These are phyloP conservation scores for Trametes sanguinea DNA, from an alignment of 768 basidiomycete genomes.

Conservation along the genomic window DNA sequence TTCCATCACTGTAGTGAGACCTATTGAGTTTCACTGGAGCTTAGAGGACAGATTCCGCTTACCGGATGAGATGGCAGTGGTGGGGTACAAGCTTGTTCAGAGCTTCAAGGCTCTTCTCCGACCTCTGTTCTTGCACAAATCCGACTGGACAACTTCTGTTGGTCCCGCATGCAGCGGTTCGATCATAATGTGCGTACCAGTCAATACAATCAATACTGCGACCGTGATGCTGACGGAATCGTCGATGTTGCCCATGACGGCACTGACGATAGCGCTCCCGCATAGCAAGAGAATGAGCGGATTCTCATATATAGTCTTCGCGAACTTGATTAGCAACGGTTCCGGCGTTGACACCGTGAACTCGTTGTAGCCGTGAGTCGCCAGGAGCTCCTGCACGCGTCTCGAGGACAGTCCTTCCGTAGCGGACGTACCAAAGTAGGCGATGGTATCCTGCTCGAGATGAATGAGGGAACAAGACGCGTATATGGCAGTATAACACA, in stretches of 20 bases:
- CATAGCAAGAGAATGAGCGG: conserved; percentile 89
- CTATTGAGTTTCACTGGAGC: neutral
- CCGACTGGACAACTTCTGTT: conserved; percentile 56
- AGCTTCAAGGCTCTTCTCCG: conserved; percentile 92
- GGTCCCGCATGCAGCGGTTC: neutral
- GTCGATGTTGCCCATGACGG: conserved; percentile 92
- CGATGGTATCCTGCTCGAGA: conserved; percentile 64
- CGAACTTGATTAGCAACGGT: conserved; percentile 82
- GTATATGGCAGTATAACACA: conserved; percentile 36
- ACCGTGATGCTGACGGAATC: conserved; percentile 93
- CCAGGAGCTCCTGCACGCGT: conserved; percentile 63
- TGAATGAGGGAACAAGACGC: neutral
- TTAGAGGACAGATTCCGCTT: conserved; percentile 10
- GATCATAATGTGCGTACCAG: conserved; percentile 54
- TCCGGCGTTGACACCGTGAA: conserved; percentile 86
- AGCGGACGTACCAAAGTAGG: conserved; percentile 66
- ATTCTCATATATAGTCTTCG: conserved; percentile 93
- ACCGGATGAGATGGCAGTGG: conserved; percentile 88
- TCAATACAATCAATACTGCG: conserved; percentile 90
- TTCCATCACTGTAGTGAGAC: conserved; percentile 48
- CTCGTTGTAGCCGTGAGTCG: conserved; percentile 87
- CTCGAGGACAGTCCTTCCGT: conserved; percentile 62
- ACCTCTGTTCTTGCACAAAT: conserved; percentile 93
- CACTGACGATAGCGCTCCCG: conserved; percentile 87
- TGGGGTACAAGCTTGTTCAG: conserved; percentile 97